Base-by-base conservation (phyloP, 345 rosid species). In the Rhodamnia argentea region DNA sequence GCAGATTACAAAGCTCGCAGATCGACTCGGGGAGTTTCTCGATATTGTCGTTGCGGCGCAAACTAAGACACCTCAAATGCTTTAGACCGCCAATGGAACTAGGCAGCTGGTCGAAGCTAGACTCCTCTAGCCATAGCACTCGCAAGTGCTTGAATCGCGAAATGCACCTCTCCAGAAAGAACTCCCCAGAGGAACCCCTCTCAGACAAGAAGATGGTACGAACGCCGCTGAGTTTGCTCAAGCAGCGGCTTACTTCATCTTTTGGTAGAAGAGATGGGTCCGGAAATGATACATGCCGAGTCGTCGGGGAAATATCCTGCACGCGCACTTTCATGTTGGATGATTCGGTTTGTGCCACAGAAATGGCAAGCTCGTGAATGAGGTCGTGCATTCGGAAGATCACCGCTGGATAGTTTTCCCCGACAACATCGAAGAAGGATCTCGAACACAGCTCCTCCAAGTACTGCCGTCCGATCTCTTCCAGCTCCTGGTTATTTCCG, bases 281-380 rank as follows among this genome's bases (percentile, higher is more conserved):
- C 20, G 52, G 13, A 60, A 84, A 83, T 3, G 82, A 75, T 50
- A 84, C 7, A 52, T 87, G 88, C 15, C 88, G 85, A 10, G 82
- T 58, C 20, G 7, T 75, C 2, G 47, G 55, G n/a, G 32, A n/a
- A 20, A 87, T 52, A 22, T 55, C 55, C 55, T 57, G 50, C 7
- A 40, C 42, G 14, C 11, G 8, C 27, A 75, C 51, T 24, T 8
- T 85, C 16, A 88, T n/a, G 4, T 42, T 50, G 1, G n/a, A 84
- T 5, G 26, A 83, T 51, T 90, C 91, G 27, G n/a, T 58, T 78
- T 57, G 64, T 4, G 84, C 29, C 47, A 88, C 84, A 2, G 54
- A 54, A 52, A 44, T 9, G 53, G 90, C 89, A 42, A 91, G 85
- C 18, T 91, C 91, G 70, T 88, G 86, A 15, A 90, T 86, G 29